Percentiles rank a stretch among this genome's conserved stretches.
These are phyloP conservation scores for Malus hybrid DNA, from an alignment of 331 rosid species.

Conservation along the genomic window DNA sequence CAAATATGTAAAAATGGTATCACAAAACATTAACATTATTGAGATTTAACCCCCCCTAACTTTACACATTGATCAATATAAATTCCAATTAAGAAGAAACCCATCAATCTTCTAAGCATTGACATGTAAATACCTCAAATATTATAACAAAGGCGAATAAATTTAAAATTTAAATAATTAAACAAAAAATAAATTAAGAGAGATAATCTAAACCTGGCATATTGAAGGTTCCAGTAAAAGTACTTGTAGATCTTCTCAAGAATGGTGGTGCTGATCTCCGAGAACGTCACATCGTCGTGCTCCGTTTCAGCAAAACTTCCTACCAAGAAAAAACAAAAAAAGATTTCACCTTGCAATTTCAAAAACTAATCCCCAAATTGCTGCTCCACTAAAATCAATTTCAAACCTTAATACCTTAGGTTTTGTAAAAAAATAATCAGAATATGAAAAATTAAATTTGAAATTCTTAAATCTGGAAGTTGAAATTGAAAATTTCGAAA, in stretches of 20 bases:
- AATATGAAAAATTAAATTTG: too few relatives aligned
- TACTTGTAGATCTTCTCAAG: slow-evolving; percentile 98
- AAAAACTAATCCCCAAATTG: not conserved
- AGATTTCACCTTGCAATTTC: not conserved
- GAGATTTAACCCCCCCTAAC: not conserved
- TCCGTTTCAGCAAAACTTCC: slow-evolving; percentile 85
- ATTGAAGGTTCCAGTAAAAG: slow-evolving; percentile 92
- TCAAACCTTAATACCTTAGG: not conserved
- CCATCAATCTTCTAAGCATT: not conserved
- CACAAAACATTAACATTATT: too few relatives aligned
- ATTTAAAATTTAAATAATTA: too few relatives aligned
- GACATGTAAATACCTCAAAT: not conserved
- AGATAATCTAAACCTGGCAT: slow-evolving; percentile 51
- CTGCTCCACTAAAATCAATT: not conserved
- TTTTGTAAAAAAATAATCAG: too few relatives aligned
- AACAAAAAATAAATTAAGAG: not conserved
- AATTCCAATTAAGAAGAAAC: not conserved
- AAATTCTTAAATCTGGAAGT: too few relatives aligned
- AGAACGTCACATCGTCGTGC: slow-evolving; percentile 80
- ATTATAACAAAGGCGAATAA: not conserved
- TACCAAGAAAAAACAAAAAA: slow-evolving; percentile 3
- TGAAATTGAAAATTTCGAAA: too few relatives aligned
- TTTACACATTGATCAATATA: not conserved
- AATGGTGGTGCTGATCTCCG: slow-evolving; percentile 91
- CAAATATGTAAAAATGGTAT: too few relatives aligned